Evolutionary conservation across 805 yeast genomes (phyloP).

Genomic region (Kodamaea nitidulidarum): DNA sequence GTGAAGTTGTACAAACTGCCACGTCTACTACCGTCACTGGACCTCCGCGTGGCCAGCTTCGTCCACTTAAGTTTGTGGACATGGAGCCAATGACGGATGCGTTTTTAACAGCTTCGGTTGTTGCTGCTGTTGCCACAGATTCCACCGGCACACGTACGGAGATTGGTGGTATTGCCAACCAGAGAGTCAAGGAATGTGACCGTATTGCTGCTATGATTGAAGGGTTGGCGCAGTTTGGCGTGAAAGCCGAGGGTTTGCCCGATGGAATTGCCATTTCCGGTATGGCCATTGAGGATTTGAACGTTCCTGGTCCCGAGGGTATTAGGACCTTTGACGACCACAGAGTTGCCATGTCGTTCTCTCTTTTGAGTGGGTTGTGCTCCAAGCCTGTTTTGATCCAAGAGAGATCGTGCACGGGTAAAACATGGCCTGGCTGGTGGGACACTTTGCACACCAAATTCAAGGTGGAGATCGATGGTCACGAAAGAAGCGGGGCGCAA

Average conservation of each 20-base stretch:
- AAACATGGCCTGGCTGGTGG: slow-evolving; percentile 99
- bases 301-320: slow-evolving; percentile 53
- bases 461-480: slow-evolving; percentile 65
- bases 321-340: slow-evolving; percentile 88
- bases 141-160: slow-evolving; percentile 46
- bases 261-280: slow-evolving; percentile 93
- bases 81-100: slow-evolving; percentile 99
- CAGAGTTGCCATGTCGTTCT: slow-evolving; percentile 96
- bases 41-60: slow-evolving; percentile 65
- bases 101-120: slow-evolving; percentile 91
- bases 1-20: slow-evolving; percentile 75
- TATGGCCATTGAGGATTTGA: slow-evolving; percentile 45
- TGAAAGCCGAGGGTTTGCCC: slow-evolving; percentile 73
- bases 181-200: slow-evolving; percentile 96
- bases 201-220: slow-evolving; percentile 92
- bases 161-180: slow-evolving; percentile 95
- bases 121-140: slow-evolving; percentile 81
- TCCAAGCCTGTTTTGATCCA: slow-evolving; percentile 62
- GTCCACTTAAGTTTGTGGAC: slow-evolving; percentile 72
- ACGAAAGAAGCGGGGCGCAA: slow-evolving; percentile 37
- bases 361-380: slow-evolving; percentile 75
- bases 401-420: slow-evolving; percentile 90
- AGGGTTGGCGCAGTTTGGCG: slow-evolving; percentile 88
- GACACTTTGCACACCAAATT: slow-evolving; percentile 74
- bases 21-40: slow-evolving; percentile 91